These are phyloP conservation scores for Irpex lacteus DNA, from an alignment of 1,284 basidiomycete genomes.

Conservation along the genomic window DNA sequence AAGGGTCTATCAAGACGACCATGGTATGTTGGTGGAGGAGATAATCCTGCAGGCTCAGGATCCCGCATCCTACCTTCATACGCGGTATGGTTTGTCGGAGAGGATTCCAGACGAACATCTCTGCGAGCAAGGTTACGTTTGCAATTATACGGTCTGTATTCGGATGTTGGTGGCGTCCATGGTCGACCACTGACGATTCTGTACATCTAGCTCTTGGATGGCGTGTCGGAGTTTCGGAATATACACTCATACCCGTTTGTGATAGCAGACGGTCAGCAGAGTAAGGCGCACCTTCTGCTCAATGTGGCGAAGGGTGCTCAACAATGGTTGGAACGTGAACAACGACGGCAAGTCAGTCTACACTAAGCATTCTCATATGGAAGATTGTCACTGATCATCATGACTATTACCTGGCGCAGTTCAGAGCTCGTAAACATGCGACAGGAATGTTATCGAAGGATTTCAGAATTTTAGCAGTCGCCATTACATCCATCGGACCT, in stretches of 20 bases:
- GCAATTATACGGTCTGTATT: background rate
- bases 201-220: background rate
- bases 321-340: background rate
- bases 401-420: background rate
- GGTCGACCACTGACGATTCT: background rate
- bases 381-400: too few relatives aligned
- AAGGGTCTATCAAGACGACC: background rate
- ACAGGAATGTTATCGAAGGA: background rate
- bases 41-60: background rate
- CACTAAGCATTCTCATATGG: background rate
- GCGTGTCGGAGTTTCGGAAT: background rate
- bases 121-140: background rate
- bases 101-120: background rate
- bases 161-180: background rate
- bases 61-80: background rate
- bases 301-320: background rate
- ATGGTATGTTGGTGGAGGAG: background rate
- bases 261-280: background rate
- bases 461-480: background rate
- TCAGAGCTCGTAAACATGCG: background rate
- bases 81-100: background rate
- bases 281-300: background rate
- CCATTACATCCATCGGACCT: background rate
- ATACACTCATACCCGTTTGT: background rate
- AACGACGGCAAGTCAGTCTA: background rate